Evolutionary conservation across 2,329 filamentous ascomycete species (phyloP).

Genomic region (Microcyclospora pomicola): DNA sequence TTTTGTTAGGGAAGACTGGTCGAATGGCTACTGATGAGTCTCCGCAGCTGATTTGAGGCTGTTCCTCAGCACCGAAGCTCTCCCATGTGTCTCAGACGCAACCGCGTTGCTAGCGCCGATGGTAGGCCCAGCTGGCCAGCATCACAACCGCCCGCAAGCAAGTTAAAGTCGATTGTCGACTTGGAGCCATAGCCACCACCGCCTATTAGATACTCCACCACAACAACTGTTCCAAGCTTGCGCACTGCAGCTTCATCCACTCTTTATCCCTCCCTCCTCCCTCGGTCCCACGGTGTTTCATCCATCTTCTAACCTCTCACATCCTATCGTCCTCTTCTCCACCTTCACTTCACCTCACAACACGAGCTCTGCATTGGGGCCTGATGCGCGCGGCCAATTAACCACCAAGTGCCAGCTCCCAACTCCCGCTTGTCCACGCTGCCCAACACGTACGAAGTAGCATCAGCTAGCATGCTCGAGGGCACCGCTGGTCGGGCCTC

Average conservation of each 20-base stretch:
- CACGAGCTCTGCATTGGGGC: not conserved
- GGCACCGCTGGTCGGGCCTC: slow-evolving; percentile 17
- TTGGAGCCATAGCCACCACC: too few relatives aligned
- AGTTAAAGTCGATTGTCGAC: too few relatives aligned
- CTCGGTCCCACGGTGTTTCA: not conserved
- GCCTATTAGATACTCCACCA: too few relatives aligned
- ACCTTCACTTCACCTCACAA: not conserved
- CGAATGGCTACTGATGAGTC: too few relatives aligned
- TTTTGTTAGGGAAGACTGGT: too few relatives aligned
- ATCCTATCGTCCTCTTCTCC: not conserved
- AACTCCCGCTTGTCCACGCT: not conserved
- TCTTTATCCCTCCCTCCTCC: not conserved
- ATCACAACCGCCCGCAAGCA: too few relatives aligned
- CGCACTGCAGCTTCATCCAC: not conserved
- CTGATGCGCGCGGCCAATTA: not conserved
- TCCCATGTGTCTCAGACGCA: too few relatives aligned
- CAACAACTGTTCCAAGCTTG: too few relatives aligned
- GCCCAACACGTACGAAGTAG: slow-evolving; percentile 8
- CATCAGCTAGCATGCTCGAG: slow-evolving; percentile 16
- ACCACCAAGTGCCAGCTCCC: not conserved
- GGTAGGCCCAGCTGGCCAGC: too few relatives aligned
- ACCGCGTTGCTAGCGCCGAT: too few relatives aligned
- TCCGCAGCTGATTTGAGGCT: too few relatives aligned
- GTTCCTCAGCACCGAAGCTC: too few relatives aligned
- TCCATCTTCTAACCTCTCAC: not conserved